A percentile compares a stretch with the other conserved stretches of the same genome.
These are phyloP conservation scores for Kurtzmaniella natalensis DNA, from an alignment of 1,139 yeast genomes.

Conservation along the genomic window DNA sequence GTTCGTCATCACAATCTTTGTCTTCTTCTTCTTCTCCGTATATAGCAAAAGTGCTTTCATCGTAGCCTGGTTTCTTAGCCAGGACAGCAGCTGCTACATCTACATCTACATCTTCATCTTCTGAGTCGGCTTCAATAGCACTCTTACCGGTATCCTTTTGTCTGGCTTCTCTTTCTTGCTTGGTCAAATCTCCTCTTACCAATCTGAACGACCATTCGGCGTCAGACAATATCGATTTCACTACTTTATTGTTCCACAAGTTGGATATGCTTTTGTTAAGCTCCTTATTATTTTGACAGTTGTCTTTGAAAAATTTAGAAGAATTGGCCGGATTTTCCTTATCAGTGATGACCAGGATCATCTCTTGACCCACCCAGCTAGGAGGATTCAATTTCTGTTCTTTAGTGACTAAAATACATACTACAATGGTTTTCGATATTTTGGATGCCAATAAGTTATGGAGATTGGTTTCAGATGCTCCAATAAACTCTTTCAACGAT, in stretches of 20 bases:
- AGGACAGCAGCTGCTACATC: conserved; percentile 13
- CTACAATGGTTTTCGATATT: conserved; percentile 24
- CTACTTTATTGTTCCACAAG: conserved; percentile 53
- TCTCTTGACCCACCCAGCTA: conserved; percentile 23
- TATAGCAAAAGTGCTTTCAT: conserved; percentile 28
- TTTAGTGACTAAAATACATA: conserved; percentile 22
- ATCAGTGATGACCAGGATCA: conserved; percentile 20
- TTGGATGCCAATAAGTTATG: conserved; percentile 29
- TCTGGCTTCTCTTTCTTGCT: conserved; percentile 34
- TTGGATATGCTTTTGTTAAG: conserved; percentile 49
- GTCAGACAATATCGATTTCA: conserved; percentile 43
- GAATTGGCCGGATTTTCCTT: conserved; percentile 37
- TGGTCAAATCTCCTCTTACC: conserved; percentile 55
- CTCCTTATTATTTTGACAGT: conserved; percentile 38
- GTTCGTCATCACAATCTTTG: conserved; percentile 43
- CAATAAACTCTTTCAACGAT: conserved; percentile 21
- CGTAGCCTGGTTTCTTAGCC: conserved; percentile 18
- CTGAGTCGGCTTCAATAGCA: conserved; percentile 12
- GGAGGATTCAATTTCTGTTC: conserved; percentile 30
- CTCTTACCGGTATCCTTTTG: conserved; percentile 22
- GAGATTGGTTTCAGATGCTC: conserved; percentile 14
- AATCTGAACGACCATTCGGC: conserved; percentile 57
- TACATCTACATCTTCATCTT: conserved; percentile 17
- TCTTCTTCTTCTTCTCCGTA: conserved; percentile 57
- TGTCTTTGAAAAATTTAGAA: conserved; percentile 42